A percentile compares a stretch with the other conserved stretches of the same genome.
These are phyloP conservation scores for Neolecta irregularis DNA, from an alignment of 1,139 yeast genomes.

Conservation along the genomic window DNA sequence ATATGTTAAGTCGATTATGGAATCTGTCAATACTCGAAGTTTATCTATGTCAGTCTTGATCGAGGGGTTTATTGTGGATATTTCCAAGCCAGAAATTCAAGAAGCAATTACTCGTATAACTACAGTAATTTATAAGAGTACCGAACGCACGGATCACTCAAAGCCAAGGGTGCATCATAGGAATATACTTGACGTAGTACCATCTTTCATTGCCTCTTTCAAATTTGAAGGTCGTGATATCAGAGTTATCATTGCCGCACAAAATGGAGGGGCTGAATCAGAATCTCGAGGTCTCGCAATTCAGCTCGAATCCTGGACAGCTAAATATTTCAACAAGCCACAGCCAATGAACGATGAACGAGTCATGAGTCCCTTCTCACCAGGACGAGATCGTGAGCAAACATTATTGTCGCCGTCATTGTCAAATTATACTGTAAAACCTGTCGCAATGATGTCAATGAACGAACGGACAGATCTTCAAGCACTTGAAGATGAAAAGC, in stretches of 20 bases:
- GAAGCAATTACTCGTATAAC: slow-evolving; percentile 6
- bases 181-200: background rate
- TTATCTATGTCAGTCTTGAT: slow-evolving; percentile 1
- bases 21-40: too few relatives aligned
- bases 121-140: background rate
- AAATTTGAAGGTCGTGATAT: background rate
- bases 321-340: slow-evolving; percentile 1
- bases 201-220: slow-evolving; percentile 2
- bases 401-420: background rate
- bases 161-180: slow-evolving; percentile 1
- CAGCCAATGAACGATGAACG: slow-evolving; percentile 1
- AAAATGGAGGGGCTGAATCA: slow-evolving; percentile 6
- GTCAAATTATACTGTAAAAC: slow-evolving; percentile 6
- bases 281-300: slow-evolving; percentile 8
- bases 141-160: slow-evolving; percentile 1
- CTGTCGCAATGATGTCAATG: slow-evolving; percentile 2
- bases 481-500: slow-evolving; percentile 10
- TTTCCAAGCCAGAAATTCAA: slow-evolving; percentile 7
- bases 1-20: background rate
- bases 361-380: background rate
- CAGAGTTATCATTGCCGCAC: slow-evolving; percentile 4
- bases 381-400: slow-evolving; percentile 1
- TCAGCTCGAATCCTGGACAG: slow-evolving; percentile 2
- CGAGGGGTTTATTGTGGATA: slow-evolving; percentile 4
- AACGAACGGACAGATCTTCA: background rate